Conservation (phyloP, 2,329 filamentous ascomycete species). For the Blumeria hordei region DNA sequence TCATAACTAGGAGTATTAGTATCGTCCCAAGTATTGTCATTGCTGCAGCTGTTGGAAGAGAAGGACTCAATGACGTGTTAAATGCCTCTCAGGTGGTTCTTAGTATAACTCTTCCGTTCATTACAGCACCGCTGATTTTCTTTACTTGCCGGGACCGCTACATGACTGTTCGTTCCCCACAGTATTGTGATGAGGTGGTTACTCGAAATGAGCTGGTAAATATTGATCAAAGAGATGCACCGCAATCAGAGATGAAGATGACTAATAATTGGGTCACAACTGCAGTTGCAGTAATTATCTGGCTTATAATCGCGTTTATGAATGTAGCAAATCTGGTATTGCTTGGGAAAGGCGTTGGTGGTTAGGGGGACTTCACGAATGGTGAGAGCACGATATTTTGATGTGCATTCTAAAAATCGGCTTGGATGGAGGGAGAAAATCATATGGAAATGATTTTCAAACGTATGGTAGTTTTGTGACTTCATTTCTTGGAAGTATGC, state of each 20-base stretch:
- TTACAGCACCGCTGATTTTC: conserved; percentile 62
- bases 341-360: conserved; percentile 20
- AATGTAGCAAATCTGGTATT: conserved; percentile 56
- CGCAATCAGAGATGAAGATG: conserved; percentile 23
- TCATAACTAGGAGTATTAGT: conserved; percentile 56
- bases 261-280: conserved; percentile 44
- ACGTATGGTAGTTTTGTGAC: too few species aligned
- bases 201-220: neutral
- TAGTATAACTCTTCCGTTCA: conserved; percentile 57
- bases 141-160: conserved; percentile 60
- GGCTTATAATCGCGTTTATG: conserved; percentile 53
- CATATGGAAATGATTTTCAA: too few species aligned
- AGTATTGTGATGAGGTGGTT: neutral
- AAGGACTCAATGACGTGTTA: conserved; percentile 46
- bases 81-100: conserved; percentile 58
- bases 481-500: too few species aligned
- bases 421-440: too few species aligned
- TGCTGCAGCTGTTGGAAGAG: conserved; percentile 48
- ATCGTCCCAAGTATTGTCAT: conserved; percentile 69
- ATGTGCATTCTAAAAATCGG: too few species aligned
- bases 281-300: conserved; percentile 34
- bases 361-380: too few species aligned
- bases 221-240: conserved; percentile 4
- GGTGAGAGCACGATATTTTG: too few species aligned
- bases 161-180: conserved; percentile 31